Evolutionary conservation across 1,284 basidiomycete genomes (phyloP), one percentile per base, ranked within the genome.

Genomic region (Ceratobasidium sp.): DNA sequence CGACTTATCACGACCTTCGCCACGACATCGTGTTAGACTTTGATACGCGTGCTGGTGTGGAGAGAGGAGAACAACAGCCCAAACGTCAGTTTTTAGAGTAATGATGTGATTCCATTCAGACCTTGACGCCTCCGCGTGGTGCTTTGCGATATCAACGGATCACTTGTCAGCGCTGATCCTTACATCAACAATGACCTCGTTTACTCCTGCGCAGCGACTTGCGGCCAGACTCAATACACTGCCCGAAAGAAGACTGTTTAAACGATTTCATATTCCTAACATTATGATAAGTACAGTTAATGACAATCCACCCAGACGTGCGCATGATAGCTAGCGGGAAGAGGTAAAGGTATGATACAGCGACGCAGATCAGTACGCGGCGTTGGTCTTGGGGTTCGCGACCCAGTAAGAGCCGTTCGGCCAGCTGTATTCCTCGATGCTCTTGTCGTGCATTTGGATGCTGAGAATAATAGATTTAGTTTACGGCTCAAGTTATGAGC

Each of bases 341-440:
- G 47, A 21, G 41, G 26, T 32, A 66, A 14, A 54, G 52, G 41
- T 67, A 67, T 67, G 50, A 47, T 57, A 41, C 30, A 38, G 26
- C 28, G 54, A 46, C 66, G 50, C 50, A 38, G 35, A 38, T 38
- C 35, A 69, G 66, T 69, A 69, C 41, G 66, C 66, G 43, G 66
- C 66, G 41, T 69, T 69, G 30, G 66, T 69, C 52, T 69, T 69
- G 35, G 66, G 66, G 52, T 69, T 69, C 7, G 66, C 66, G 9
- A 69, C 66, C 91, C 91, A 93, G 79, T 92, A 93, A 5, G 87
- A 85, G 2, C 91, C 91, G 77, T 87, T 83, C 2, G 92, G 92
- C 86, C 87, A 93, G 80, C 92, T 89, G 77, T 85, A 93, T 78
- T 91, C 87, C 3, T 85, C 87, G 74, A 93, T 91, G 78, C 90